Evolutionary conservation across 345 rosid species (phyloP).

Genomic region (Populus pruinosa): DNA sequence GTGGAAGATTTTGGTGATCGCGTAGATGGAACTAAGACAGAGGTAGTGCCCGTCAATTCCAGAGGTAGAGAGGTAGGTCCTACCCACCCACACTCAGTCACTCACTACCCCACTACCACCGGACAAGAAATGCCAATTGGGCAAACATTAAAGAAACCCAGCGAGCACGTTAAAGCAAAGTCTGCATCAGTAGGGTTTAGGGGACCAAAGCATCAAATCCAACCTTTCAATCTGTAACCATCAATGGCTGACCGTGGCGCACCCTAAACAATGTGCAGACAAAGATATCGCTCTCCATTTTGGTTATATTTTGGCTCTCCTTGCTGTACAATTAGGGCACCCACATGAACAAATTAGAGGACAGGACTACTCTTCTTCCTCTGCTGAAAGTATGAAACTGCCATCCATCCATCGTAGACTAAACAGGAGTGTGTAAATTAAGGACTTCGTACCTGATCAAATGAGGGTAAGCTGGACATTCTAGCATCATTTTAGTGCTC

Average conservation of each 20-base stretch:
- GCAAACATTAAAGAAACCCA: slow-evolving; percentile 45
- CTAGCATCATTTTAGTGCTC: neutral
- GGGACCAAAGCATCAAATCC: slow-evolving; percentile 35
- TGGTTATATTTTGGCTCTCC: neutral
- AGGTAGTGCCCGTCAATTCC: slow-evolving; percentile 5
- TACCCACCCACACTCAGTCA: slow-evolving; percentile 4
- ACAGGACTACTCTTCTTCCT: neutral
- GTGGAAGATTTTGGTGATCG: neutral
- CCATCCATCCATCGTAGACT: neutral
- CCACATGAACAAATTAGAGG: neutral
- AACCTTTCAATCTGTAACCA: neutral
- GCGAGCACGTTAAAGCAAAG: slow-evolving; percentile 36
- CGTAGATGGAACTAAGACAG: neutral
- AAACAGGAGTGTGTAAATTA: neutral
- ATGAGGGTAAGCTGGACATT: slow-evolving; percentile 5
- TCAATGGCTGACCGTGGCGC: slow-evolving; percentile 8
- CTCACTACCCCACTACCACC: slow-evolving; percentile 15
- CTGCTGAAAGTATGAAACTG: neutral
- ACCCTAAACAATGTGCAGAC: slow-evolving; percentile 2
- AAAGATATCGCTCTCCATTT: slow-evolving; percentile 2
- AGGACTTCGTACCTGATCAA: neutral
- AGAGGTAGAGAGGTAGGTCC: slow-evolving; percentile 21
- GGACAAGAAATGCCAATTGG: slow-evolving; percentile 38
- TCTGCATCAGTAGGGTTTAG: slow-evolving; percentile 3
- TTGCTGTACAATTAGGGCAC: neutral